Percentiles rank a stretch among this genome's conserved stretches.
Conservation (phyloP, 148 eudicot genomes). For the Vaccinium corymbosum region DNA sequence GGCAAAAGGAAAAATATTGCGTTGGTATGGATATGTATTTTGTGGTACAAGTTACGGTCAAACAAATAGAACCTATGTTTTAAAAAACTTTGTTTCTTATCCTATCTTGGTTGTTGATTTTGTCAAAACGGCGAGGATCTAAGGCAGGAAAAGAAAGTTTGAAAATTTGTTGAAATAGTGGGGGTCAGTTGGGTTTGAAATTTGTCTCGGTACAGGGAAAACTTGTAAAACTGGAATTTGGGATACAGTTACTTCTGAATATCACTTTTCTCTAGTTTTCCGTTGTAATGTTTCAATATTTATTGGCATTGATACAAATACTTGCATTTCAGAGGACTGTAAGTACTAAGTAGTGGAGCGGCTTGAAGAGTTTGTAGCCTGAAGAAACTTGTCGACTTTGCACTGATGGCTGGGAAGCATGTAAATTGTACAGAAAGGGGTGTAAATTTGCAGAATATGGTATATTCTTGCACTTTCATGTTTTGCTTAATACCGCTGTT, state of each 20-base stretch:
- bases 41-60: not conserved
- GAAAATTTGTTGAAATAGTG: not conserved
- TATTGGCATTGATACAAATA: not conserved
- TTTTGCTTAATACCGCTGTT: not conserved
- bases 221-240: not conserved
- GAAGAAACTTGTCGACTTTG: constrained; percentile 23
- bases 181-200: not conserved
- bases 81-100: not conserved
- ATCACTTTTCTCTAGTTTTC: not conserved
- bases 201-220: not conserved
- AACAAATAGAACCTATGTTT: too few species aligned
- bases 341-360: not conserved
- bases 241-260: not conserved
- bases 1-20: not conserved
- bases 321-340: not conserved
- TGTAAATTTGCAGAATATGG: constrained; percentile 19
- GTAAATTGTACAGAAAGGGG: constrained; percentile 15
- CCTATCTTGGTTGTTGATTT: not conserved
- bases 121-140: not conserved
- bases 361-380: not conserved
- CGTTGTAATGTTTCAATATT: not conserved
- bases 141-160: not conserved
- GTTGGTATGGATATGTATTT: not conserved
- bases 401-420: constrained; percentile 6
- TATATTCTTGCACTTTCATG: constrained; percentile 9